These are phyloP conservation scores for Populus hybrid DNA, from an alignment of 441 rosid genomes.

Conservation along the genomic window DNA sequence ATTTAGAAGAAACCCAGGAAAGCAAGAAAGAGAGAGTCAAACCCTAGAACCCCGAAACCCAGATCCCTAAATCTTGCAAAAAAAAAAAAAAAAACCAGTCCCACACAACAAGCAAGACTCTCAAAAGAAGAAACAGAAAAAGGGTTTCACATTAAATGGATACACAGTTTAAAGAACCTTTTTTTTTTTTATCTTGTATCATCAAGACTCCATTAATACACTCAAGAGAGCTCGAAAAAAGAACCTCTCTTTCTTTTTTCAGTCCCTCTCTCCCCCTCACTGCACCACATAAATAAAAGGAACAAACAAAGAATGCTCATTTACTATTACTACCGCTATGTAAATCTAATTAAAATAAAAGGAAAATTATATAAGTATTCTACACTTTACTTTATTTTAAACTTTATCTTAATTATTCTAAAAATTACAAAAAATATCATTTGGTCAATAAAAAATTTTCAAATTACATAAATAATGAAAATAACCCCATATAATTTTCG, in stretches of 20 bases:
- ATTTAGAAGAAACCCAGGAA: constrained; percentile 46
- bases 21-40: constrained; percentile 40
- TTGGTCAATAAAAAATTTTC: too few species aligned
- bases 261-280: constrained; percentile 15
- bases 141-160: constrained; percentile 20
- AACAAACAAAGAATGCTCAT: constrained; percentile 28
- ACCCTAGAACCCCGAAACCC: constrained; percentile 62
- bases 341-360: constrained; percentile 9
- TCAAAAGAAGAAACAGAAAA: constrained; percentile 21
- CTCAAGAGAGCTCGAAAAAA: constrained; percentile 24
- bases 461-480: too few species aligned
- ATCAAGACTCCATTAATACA: constrained; percentile 26
- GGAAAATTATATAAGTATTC: too few species aligned
- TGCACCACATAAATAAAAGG: constrained; percentile 20
- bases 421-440: too few species aligned
- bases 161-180: background rate
- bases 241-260: constrained; percentile 15
- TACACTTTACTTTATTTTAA: too few species aligned
- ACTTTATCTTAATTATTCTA: too few species aligned
- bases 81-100: constrained; percentile 15
- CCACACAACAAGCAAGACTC: constrained; percentile 22
- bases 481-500: too few species aligned
- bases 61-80: constrained; percentile 56
- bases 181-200: background rate
- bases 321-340: constrained; percentile 16